These are phyloP conservation scores for Atkinsonella hypoxylon DNA, from an alignment of 2,329 filamentous ascomycete genomes.

Conservation along the genomic window DNA sequence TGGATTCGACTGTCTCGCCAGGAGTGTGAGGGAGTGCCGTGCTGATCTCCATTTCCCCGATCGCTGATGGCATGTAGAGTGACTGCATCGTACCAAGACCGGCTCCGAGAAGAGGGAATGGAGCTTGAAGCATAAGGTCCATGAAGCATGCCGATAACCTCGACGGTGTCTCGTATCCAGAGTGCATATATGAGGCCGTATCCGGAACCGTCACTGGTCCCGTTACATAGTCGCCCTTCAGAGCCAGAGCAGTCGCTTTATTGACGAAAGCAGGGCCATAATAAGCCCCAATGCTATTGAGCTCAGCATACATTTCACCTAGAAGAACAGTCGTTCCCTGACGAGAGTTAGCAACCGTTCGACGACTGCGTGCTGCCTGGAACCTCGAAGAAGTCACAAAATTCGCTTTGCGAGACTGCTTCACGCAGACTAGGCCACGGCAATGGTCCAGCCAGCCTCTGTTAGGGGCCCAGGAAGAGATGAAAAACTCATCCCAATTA, in stretches of 20 bases:
- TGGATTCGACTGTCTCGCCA: conserved; percentile 17
- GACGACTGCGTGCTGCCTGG: background rate
- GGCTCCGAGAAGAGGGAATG: conserved; percentile 26
- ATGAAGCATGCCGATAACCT: conserved; percentile 34
- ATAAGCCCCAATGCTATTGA: conserved; percentile 13
- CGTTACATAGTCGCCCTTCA: conserved; percentile 16
- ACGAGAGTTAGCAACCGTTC: background rate
- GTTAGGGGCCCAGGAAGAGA: conserved; percentile 39
- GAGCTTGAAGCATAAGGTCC: conserved; percentile 31
- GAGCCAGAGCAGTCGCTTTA: conserved; percentile 9
- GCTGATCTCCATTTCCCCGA: conserved; percentile 19
- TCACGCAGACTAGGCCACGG: conserved; percentile 34
- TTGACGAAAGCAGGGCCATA: conserved; percentile 16
- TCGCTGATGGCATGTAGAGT: conserved; percentile 25
- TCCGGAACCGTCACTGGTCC: conserved; percentile 20
- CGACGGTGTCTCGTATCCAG: conserved; percentile 27
- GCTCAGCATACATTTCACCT: conserved; percentile 15
- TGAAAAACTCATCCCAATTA: conserved; percentile 42
- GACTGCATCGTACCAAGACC: conserved; percentile 17
- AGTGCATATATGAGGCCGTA: conserved; percentile 32
- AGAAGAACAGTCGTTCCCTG: conserved; percentile 6
- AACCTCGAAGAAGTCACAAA: conserved; percentile 8
- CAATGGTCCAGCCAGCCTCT: conserved; percentile 49
- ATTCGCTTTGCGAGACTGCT: conserved; percentile 8
- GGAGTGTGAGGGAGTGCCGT: conserved; percentile 12